Base-by-base conservation (phyloP, 2,329 filamentous ascomycete species). In the Sarocladium kiliense region DNA sequence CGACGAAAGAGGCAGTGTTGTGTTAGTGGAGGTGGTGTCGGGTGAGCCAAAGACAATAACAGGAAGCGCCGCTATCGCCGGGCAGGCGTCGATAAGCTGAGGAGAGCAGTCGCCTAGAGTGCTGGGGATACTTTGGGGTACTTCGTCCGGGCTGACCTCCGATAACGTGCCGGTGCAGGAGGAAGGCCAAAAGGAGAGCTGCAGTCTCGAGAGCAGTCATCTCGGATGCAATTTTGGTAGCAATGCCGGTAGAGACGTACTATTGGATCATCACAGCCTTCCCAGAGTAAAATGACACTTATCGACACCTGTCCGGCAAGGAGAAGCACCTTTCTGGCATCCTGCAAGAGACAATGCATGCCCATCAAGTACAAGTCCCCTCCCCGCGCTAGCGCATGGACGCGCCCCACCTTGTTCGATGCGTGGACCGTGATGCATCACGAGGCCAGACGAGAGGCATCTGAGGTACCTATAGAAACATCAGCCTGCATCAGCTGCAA, bases 341-440 rank as follows among this genome's bases (percentile, higher is more conserved):
- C 27, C 47, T 51, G 27, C 19, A 47, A 27, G 21, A 47, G 21
- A n/a, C 44, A 27, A 47, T 30, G 25, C 5, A 27, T 16, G 14
- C 23, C 44, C 10, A 44, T 44, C 19, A 10, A 27, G 25, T 23
- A 23, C 19, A 12, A 47, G 44, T 26, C 14, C 23, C 47, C 26
- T 36, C 26, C 47, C 26, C 47, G 18, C 47, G 47, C 47, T 51
- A 51, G 47, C 18, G 47, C 47, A 51, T 51, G 47, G 44, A 18
- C 21, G 23, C 10, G 26, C 47, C 47, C 47, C 47, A 51, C 47
- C n/a, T 23, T 34, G 47, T 36, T 36, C 47, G 47, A 51, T 51
- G 47, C 47, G 47, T 51, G 47, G 27, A 21, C 47, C 18, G 47
- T 14, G 47, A 16, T 34, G 47, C 47, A 51, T 51, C 47, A 51